These are phyloP conservation scores for Berkeleyomyces rouxiae DNA, from an alignment of 2,329 filamentous ascomycete genomes.

Conservation along the genomic window DNA sequence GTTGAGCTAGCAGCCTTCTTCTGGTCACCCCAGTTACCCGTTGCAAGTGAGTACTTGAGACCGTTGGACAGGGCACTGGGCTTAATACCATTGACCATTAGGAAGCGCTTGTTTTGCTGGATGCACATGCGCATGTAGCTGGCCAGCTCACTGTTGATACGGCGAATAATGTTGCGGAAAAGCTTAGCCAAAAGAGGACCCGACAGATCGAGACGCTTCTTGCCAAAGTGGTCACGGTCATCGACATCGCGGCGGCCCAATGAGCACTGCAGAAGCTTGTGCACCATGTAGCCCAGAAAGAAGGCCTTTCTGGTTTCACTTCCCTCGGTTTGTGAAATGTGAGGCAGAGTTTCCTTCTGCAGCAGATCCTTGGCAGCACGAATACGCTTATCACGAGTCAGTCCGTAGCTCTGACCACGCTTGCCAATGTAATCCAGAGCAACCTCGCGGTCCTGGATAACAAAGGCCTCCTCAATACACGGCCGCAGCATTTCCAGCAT, in stretches of 20 bases:
- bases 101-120: slow-evolving; percentile 77
- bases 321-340: slow-evolving; percentile 89
- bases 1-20: slow-evolving; percentile 94
- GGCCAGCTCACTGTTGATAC: slow-evolving; percentile 80
- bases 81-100: slow-evolving; percentile 80
- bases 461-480: slow-evolving; percentile 91
- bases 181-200: slow-evolving; percentile 90
- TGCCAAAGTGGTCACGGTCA: slow-evolving; percentile 96
- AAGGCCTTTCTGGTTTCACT: slow-evolving; percentile 94
- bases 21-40: slow-evolving; percentile 98
- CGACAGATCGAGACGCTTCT: slow-evolving; percentile 91
- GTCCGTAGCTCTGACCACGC: slow-evolving; percentile 55
- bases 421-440: slow-evolving; percentile 92
- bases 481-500: slow-evolving; percentile 97
- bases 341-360: slow-evolving; percentile 90
- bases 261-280: slow-evolving; percentile 83
- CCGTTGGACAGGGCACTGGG: slow-evolving; percentile 81
- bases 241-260: slow-evolving; percentile 86
- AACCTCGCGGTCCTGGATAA: slow-evolving; percentile 87
- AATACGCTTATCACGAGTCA: slow-evolving; percentile 73
- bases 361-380: slow-evolving; percentile 86
- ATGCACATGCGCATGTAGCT: slow-evolving; percentile 86
- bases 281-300: slow-evolving; percentile 98
- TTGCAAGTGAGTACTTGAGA: slow-evolving; percentile 89
- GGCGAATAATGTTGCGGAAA: slow-evolving; percentile 80